Conservation (phyloP, 2,329 filamentous ascomycete genomes). For the Thermomyces lanuginosus region DNA sequence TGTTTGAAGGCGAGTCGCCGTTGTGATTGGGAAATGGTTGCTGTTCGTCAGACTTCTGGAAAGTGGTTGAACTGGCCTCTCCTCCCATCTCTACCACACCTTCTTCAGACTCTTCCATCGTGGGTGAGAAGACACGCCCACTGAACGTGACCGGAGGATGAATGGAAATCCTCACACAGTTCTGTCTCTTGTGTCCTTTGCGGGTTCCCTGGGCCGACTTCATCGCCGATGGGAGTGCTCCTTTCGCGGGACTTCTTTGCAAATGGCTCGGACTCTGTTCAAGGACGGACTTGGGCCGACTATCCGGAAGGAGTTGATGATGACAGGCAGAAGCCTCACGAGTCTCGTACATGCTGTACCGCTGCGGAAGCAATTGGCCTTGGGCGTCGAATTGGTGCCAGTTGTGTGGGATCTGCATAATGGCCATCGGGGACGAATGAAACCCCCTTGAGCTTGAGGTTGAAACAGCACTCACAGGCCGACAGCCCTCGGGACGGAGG, state of each 20-base stretch:
- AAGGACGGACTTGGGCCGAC: slow-evolving; percentile 4
- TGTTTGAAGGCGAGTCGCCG: too few relatives aligned
- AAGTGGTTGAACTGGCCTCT: slow-evolving; percentile 1
- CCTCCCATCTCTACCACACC: slow-evolving; percentile 12
- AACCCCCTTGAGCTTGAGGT: slow-evolving; percentile 2
- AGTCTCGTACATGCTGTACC: slow-evolving; percentile 7
- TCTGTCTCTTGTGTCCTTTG: slow-evolving; percentile 27
- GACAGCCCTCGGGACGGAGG: slow-evolving; percentile 3
- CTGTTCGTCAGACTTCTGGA: too few relatives aligned
- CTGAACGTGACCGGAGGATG: slow-evolving; percentile 21
- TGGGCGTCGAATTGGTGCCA: not conserved
- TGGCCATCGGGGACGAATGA: slow-evolving; percentile 2
- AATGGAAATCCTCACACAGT: slow-evolving; percentile 28
- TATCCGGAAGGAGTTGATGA: too few relatives aligned
- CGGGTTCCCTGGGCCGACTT: slow-evolving; percentile 18
- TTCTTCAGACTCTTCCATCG: slow-evolving; percentile 21
- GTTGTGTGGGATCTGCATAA: too few relatives aligned
- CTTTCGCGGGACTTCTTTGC: slow-evolving; percentile 10
- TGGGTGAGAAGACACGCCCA: slow-evolving; percentile 18
- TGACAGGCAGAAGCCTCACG: too few relatives aligned
- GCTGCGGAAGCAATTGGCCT: not conserved
- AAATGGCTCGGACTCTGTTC: slow-evolving; percentile 10
- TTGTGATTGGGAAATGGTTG: too few relatives aligned
- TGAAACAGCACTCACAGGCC: slow-evolving; percentile 5
- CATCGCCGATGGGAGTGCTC: slow-evolving; percentile 16